Conservation (phyloP, 192 early-diverging fungal species). For the Backusella macrospora region DNA sequence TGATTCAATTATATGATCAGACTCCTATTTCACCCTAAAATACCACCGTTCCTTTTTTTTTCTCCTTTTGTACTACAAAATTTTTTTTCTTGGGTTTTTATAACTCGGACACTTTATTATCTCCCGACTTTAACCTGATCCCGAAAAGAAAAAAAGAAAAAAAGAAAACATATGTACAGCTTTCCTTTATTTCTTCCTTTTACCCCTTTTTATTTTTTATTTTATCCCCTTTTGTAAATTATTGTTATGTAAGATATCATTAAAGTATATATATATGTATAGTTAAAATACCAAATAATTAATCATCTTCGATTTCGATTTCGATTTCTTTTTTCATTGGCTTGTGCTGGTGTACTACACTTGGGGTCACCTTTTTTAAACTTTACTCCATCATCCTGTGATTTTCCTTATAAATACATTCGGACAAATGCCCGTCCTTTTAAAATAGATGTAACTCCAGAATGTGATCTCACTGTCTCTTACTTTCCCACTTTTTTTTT, state of each 20-base stretch:
- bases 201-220: not conserved
- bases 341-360: not conserved
- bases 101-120: conserved; percentile 9
- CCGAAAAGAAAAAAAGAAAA: not conserved
- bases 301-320: not conserved
- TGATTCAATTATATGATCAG: conserved; percentile 34
- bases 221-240: not conserved
- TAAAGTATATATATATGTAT: not conserved
- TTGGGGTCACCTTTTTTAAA: not conserved
- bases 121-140: not conserved
- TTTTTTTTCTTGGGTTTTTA: too few relatives aligned
- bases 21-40: conserved; percentile 30
- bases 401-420: not conserved
- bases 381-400: not conserved
- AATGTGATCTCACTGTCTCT: not conserved
- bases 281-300: not conserved
- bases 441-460: not conserved
- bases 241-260: not conserved
- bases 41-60: not conserved
- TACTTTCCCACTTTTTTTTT: too few relatives aligned
- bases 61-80: not conserved
- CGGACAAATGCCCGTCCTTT: not conserved
- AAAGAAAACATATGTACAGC: not conserved
- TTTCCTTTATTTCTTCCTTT: too few relatives aligned
- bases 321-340: not conserved